Percentiles rank a stretch among this genome's conserved stretches.
Evolutionary conservation across 805 yeast genomes (phyloP).

Genomic region (Kazachstania bromeliacearum): DNA sequence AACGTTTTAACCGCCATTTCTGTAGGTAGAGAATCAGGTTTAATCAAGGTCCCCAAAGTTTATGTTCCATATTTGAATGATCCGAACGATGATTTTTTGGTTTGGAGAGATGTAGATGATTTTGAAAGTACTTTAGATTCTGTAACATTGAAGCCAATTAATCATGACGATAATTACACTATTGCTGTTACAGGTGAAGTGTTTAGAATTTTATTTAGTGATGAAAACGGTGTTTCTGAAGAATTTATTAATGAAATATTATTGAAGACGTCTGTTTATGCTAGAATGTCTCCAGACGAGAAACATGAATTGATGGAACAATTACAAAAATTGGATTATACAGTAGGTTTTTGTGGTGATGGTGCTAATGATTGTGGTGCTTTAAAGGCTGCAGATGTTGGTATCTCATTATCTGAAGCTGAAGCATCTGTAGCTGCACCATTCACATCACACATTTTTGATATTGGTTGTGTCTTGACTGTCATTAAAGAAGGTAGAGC

Average conservation of each 20-base stretch:
- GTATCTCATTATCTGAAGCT: conserved; percentile 90
- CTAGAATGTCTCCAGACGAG: conserved; percentile 98
- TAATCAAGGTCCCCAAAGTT: conserved; percentile 42
- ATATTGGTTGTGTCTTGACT: conserved; percentile 84
- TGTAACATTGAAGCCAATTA: conserved; percentile 45
- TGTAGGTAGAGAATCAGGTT: conserved; percentile 77
- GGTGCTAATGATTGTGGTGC: conserved; percentile 99
- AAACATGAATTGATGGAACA: conserved; percentile 91
- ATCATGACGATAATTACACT: conserved; percentile 37
- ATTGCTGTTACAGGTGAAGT: conserved; percentile 91
- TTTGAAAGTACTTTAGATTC: conserved; percentile 51
- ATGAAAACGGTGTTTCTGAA: conserved; percentile 26
- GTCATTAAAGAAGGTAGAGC: conserved; percentile 93
- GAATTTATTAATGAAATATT: conserved; percentile 48
- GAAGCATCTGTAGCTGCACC: conserved; percentile 99
- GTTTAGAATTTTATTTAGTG: conserved; percentile 62
- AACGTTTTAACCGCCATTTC: conserved; percentile 89
- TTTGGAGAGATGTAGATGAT: conserved; percentile 65
- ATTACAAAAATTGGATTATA: conserved; percentile 74
- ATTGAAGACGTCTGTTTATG: conserved; percentile 68
- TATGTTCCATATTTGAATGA: conserved; percentile 55
- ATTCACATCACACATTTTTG: conserved; percentile 82
- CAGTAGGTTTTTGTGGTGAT: conserved; percentile 97
- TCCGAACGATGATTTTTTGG: conserved; percentile 26
- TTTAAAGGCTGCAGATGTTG: conserved; percentile 93